Evolutionary conservation across 805 yeast species (phyloP).

Genomic region (Ogataea chonburiensis): DNA sequence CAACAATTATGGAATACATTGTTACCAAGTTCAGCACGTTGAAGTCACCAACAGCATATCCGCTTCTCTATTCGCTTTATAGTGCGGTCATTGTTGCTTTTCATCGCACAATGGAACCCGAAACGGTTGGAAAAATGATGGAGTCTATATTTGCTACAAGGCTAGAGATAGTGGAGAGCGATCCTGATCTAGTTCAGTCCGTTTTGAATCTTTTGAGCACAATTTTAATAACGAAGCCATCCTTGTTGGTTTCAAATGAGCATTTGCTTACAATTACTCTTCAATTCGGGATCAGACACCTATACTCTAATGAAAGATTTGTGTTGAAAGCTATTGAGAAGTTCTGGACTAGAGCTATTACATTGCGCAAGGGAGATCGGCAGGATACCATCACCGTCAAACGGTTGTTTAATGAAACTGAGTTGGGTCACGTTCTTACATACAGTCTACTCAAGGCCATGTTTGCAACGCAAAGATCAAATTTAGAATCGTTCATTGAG

Average conservation of each 20-base stretch:
- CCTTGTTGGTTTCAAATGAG: conserved; percentile 39
- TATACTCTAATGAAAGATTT: conserved; percentile 52
- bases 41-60: conserved; percentile 36
- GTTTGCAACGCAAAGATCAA: conserved; percentile 55
- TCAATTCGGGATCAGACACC: conserved; percentile 38
- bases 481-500: conserved; percentile 56
- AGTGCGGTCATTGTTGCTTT: conserved; percentile 44
- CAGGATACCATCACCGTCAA: conserved; percentile 36
- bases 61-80: conserved; percentile 44
- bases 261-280: conserved; percentile 25
- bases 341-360: conserved; percentile 54
- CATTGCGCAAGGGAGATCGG: conserved; percentile 43
- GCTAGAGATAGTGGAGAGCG: conserved; percentile 39
- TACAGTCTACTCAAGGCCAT: conserved; percentile 41
- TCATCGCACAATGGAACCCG: conserved; percentile 32
- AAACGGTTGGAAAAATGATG: conserved; percentile 38
- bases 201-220: conserved; percentile 51
- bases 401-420: conserved; percentile 31
- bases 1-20: conserved; percentile 42
- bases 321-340: conserved; percentile 49
- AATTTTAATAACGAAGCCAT: conserved; percentile 49
- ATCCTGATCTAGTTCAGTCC: conserved; percentile 59
- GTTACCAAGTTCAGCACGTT: conserved; percentile 32
- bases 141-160: conserved; percentile 38
- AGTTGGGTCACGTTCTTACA: conserved; percentile 33